Base-by-base conservation (phyloP, 2,329 filamentous ascomycete species). In the Bipolaris bicolor region DNA sequence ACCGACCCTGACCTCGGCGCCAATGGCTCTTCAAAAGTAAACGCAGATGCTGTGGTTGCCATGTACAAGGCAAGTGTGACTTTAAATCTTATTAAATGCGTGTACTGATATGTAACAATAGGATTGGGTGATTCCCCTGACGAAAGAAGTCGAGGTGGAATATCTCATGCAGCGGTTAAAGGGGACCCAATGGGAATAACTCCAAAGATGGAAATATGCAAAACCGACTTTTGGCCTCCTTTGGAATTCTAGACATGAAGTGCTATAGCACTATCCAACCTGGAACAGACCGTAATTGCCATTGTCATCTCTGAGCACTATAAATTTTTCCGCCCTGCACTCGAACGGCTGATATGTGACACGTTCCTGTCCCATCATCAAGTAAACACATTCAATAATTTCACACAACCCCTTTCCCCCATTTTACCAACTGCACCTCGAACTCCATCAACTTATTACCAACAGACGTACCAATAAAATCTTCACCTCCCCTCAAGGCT, bases 61-160 rank as follows among this genome's bases (percentile, higher is more conserved):
- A 77, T 77, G 74, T 77, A 77, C 65, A 76, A 76, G 69, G 73
- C 71, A 50, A 10, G 52, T 45, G 10, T 9, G 31, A 7, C 37
- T 16, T 41, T 6, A 34, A 3, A 15, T 26, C 15, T 0, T 11
- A 22, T 5, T 7, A 16, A 3, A n/a, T 20, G 6, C 5, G 7
- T 31, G n/a, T 26, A 33, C 16, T 37, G 22, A 57, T 39, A 37
- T 15, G 13, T 11, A 22, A 37, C 7, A 31, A 10, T 52, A 70
- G 83, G 86, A 97, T 76, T 91, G 90, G 78, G 93, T 99, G 59
- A 99, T 99, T 67, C 95, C 95, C 0, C 79, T 98, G 76, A 99
- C 95, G n/a, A 99, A 99, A 78, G 90, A 92, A 63, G 94, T 99
- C 39, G 95, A 99, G 82, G 92, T 99, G 9, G 95, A 99, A 69